phyloP scores from a whole-genome alignment of 2,329 filamentous ascomycete species.

The Taxawa tesnikishii region DNA sequence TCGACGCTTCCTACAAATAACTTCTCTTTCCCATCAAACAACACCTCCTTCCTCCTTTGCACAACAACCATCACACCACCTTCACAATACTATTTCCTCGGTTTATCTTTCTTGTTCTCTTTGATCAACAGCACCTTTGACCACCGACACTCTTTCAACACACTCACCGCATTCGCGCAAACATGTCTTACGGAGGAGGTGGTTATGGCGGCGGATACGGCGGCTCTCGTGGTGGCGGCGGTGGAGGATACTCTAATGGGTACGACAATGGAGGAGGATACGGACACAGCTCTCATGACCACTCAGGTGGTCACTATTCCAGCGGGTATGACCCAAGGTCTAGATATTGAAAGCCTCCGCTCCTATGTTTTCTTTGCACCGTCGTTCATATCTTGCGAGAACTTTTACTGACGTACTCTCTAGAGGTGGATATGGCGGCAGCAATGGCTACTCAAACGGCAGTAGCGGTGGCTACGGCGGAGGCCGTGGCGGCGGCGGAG shows the following conservation, averaged over 20 bases:
- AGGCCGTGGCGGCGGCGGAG: conserved; percentile 20
- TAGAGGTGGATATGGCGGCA: conserved; percentile 11
- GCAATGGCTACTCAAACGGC: conserved; percentile 23
- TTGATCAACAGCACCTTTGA: conserved; percentile 1
- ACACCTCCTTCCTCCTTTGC: conserved; percentile 2
- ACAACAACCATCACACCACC: conserved; percentile 1
- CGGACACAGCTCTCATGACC: neutral
- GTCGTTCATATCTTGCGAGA: neutral
- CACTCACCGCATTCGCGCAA: conserved; percentile 16
- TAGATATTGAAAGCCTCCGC: neutral
- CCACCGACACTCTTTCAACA: conserved; percentile 5
- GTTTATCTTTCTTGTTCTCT: too few species aligned
- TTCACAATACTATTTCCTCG: conserved; percentile 1
- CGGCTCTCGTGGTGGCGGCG: conserved; percentile 27
- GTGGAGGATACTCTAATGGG: conserved; percentile 10
- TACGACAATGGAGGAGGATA: conserved; percentile 8
- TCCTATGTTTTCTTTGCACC: neutral
- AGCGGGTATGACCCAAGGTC: neutral
- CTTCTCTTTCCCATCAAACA: conserved; percentile 1
- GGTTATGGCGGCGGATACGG: conserved; percentile 36
- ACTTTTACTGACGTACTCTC: conserved; percentile 39
- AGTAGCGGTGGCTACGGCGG: conserved; percentile 16
- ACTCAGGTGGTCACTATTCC: neutral
- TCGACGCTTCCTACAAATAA: conserved; percentile 1
- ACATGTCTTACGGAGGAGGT: conserved; percentile 58